phyloP scores from a whole-genome alignment of 2,329 filamentous ascomycete species.

The Neodidymelliopsis sp. region DNA sequence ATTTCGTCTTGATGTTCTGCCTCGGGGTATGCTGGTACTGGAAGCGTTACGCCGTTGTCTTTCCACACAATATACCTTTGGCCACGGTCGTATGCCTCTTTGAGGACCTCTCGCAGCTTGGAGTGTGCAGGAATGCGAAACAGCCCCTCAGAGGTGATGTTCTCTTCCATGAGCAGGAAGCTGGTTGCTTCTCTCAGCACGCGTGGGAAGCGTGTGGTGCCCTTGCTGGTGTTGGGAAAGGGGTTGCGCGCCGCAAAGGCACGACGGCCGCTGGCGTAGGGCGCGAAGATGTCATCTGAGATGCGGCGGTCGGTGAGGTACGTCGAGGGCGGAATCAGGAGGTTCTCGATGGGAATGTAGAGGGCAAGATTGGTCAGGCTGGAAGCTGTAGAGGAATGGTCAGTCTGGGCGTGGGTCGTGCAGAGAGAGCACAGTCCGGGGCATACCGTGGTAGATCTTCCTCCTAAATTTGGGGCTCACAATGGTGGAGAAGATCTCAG shows the following conservation, averaged over 20 bases:
- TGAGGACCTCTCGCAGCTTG: conserved; percentile 58
- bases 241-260: conserved; percentile 58
- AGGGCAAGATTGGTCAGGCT: conserved; percentile 58
- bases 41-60: conserved; percentile 49
- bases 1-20: conserved; percentile 50
- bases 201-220: conserved; percentile 58
- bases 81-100: conserved; percentile 63
- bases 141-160: conserved; percentile 59
- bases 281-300: conserved; percentile 56
- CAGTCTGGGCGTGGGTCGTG: conserved; percentile 13
- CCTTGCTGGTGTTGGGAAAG: conserved; percentile 55
- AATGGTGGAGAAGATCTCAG: conserved; percentile 64
- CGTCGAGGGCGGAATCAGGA: conserved; percentile 62
- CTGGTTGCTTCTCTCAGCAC: conserved; percentile 61
- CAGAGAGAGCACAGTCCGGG: background rate
- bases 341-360: conserved; percentile 60
- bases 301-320: conserved; percentile 63
- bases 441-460: conserved; percentile 63
- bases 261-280: conserved; percentile 55
- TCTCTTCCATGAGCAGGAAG: conserved; percentile 58
- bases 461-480: conserved; percentile 64
- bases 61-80: conserved; percentile 64
- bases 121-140: conserved; percentile 63
- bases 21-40: conserved; percentile 42
- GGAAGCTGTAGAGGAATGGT: conserved; percentile 53